These are phyloP conservation scores for Rubia balearica DNA, from an alignment of 305 asterid genomes.

Conservation along the genomic window DNA sequence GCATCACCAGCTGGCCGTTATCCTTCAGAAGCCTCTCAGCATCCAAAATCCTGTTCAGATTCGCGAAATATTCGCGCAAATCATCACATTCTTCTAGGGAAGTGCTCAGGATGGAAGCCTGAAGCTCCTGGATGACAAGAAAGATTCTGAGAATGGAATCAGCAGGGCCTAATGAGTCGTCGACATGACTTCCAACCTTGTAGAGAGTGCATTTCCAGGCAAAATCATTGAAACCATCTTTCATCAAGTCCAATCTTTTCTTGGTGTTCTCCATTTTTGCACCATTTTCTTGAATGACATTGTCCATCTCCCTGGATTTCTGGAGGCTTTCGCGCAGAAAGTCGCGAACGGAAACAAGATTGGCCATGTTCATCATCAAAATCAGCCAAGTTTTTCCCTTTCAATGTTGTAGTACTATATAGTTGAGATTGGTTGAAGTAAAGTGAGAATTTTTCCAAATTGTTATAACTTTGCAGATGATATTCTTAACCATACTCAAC, in stretches of 20 bases:
- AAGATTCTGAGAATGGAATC: slow-evolving; percentile 42
- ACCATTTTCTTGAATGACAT: slow-evolving; percentile 29
- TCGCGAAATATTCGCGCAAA: slow-evolving; percentile 26
- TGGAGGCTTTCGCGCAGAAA: slow-evolving; percentile 46
- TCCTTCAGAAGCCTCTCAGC: slow-evolving; percentile 56
- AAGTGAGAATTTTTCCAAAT: not conserved
- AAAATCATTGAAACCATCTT: slow-evolving; percentile 25
- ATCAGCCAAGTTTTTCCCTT: slow-evolving; percentile 7
- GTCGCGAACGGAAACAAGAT: slow-evolving; percentile 44
- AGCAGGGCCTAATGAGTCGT: slow-evolving; percentile 54
- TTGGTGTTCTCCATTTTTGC: slow-evolving; percentile 29
- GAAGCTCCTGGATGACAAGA: slow-evolving; percentile 44
- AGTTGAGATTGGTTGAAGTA: not conserved
- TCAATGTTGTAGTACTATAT: not conserved
- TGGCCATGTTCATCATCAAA: slow-evolving; percentile 25
- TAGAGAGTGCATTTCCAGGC: slow-evolving; percentile 42
- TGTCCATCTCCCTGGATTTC: slow-evolving; percentile 45
- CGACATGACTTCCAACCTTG: slow-evolving; percentile 35
- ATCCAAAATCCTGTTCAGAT: slow-evolving; percentile 44
- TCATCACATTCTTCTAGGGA: slow-evolving; percentile 27
- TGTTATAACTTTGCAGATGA: not conserved
- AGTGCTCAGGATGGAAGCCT: slow-evolving; percentile 22
- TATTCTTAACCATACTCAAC: slow-evolving; percentile 49
- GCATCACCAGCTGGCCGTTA: slow-evolving; percentile 45
- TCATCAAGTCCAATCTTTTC: slow-evolving; percentile 29